Evolutionary conservation across 169 alveolate species (phyloP).

Genomic region (Plasmodium vinckei): DNA sequence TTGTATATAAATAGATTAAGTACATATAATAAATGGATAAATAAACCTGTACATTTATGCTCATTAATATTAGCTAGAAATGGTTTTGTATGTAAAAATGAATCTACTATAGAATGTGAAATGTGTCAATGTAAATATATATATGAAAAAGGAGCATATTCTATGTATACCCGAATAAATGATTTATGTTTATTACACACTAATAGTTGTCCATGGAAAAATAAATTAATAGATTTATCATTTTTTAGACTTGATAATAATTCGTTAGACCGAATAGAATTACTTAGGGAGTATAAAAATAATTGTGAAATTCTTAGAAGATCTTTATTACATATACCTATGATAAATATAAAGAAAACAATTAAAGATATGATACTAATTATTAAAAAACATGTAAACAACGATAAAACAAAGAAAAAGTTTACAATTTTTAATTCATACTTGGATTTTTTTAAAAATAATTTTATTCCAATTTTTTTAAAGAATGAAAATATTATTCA

Average conservation of each 20-base stretch:
- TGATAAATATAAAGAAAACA: slow-evolving; percentile 51
- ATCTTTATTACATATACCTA: slow-evolving; percentile 29
- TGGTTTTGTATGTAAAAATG: slow-evolving; percentile 67
- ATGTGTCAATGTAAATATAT: slow-evolving; percentile 52
- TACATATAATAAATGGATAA: slow-evolving; percentile 48
- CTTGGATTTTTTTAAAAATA: slow-evolving; percentile 32
- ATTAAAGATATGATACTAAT: slow-evolving; percentile 14
- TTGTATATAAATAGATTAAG: slow-evolving; percentile 39
- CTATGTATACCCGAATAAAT: slow-evolving; percentile 63
- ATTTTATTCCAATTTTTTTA: slow-evolving; percentile 38
- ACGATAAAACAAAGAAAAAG: slow-evolving; percentile 30
- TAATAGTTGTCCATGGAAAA: slow-evolving; percentile 72
- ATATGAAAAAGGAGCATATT: slow-evolving; percentile 53
- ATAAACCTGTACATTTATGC: slow-evolving; percentile 54
- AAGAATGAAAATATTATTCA: slow-evolving; percentile 37
- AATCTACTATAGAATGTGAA: slow-evolving; percentile 39
- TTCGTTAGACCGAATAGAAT: slow-evolving; percentile 20
- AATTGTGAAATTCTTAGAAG: slow-evolving; percentile 5
- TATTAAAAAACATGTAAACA: slow-evolving; percentile 25
- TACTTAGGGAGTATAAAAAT: slow-evolving; percentile 32
- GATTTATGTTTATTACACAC: slow-evolving; percentile 56
- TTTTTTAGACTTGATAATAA: slow-evolving; percentile 27
- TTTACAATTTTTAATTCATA: slow-evolving; percentile 30
- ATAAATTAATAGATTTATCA: slow-evolving; percentile 31
- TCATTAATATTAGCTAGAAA: slow-evolving; percentile 65